Evolutionary conservation across 805 yeast genomes (phyloP), one percentile per base, ranked within the genome.

Genomic region (Yamadazyma takamatsuzukensis): DNA sequence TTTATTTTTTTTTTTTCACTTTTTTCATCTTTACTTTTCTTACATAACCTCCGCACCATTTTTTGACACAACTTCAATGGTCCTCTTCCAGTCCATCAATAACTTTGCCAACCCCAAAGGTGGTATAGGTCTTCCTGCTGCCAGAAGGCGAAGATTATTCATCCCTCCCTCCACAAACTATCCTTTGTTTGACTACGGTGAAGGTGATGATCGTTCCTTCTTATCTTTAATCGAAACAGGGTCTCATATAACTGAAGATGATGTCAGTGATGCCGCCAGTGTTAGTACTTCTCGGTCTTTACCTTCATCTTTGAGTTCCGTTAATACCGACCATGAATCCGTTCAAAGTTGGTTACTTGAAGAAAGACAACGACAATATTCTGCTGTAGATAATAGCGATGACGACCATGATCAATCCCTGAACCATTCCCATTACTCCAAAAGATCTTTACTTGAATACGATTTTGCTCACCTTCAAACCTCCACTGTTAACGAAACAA

Each of bases 101-200:
- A 56, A 54, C 45, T 51, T 66, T 29, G 68, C 69, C 27, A 64
- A 63, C 42, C 68, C 71, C 18, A 53, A 53, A 30, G 53, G 56
- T 8, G 51, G 49, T 6, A 49, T 53, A 21, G 57, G 57, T 10
- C 30, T 58, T 9, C 52, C 60, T 3, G 59, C 59, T 7, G 63
- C 62, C 14, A 49, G 70, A 34, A 49, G 71, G 36, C 47, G 72
- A 36, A 46, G 67, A 26, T 48, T 67, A 14, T 66, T 52, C 44
- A 64, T 67, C 13, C 72, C 72, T 3, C 72, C 72, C 2, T 61
- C 69, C 5, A 67, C 72, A 5, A 59, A 65, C 27, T 49, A 47
- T 30, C 72, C 72, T 4, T 44, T 67, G 17, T 67, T 67, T 43
- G 51, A 52, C 32, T 65, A 64, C 41, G 72, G 72, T 5, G 62